Conservation (phyloP, 805 yeast genomes). For the Lipomyces yamadae region DNA sequence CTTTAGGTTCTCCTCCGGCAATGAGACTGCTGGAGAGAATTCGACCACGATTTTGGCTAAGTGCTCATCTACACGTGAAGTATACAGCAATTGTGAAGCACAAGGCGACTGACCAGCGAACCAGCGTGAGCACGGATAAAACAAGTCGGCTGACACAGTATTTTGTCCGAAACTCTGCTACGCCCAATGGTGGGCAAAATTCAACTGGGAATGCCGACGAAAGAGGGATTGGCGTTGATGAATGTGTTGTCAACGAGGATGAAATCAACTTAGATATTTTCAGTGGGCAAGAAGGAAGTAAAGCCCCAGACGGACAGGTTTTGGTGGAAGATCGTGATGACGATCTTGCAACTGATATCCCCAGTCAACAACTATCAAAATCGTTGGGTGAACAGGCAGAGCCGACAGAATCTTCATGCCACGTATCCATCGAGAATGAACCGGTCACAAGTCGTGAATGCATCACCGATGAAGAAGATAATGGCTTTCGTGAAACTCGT, state of each 20-base stretch:
- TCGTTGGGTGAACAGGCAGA: neutral
- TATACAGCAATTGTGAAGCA: conserved; percentile 63
- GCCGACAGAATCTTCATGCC: neutral
- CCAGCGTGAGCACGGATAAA: neutral
- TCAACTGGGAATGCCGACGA: conserved; percentile 5
- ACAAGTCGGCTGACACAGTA: neutral
- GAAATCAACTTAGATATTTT: conserved; percentile 4
- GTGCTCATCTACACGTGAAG: conserved; percentile 85
- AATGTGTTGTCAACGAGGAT: neutral
- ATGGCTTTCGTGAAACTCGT: conserved; percentile 45
- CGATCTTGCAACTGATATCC: neutral
- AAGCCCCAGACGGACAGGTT: neutral
- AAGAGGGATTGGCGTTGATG: conserved; percentile 7
- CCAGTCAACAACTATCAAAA: neutral
- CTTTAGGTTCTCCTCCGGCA: conserved; percentile 75
- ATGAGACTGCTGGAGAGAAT: conserved; percentile 58
- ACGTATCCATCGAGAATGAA: neutral
- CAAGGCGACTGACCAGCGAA: conserved; percentile 17
- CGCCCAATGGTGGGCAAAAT: neutral
- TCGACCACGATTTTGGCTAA: conserved; percentile 77
- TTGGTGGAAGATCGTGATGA: neutral
- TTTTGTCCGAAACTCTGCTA: neutral
- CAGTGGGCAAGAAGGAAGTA: neutral
- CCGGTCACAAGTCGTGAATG: neutral
- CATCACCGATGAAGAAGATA: neutral